These are phyloP conservation scores for Talaromyces wortmannii DNA, from an alignment of 495 filamentous ascomycete species.

Conservation along the genomic window DNA sequence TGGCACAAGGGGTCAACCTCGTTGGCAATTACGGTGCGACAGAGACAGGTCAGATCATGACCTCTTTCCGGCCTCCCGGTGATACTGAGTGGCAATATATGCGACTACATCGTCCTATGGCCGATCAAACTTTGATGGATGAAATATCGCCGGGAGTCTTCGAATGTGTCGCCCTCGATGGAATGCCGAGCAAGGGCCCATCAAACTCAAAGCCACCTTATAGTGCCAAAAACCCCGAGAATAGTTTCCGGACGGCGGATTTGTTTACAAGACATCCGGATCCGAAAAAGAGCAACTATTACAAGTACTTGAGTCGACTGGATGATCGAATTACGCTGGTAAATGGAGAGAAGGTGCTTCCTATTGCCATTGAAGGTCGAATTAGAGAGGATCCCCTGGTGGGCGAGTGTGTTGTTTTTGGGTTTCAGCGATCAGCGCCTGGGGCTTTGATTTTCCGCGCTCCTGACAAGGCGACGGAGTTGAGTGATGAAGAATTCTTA, in stretches of 20 bases:
- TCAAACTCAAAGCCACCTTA: slow-evolving; percentile 37
- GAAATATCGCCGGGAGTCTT: slow-evolving; percentile 12
- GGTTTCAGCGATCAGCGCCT: slow-evolving; percentile 38
- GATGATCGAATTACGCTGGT: slow-evolving; percentile 61
- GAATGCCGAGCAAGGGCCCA: slow-evolving; percentile 40
- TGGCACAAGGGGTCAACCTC: slow-evolving; percentile 21
- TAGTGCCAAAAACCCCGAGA: slow-evolving; percentile 22
- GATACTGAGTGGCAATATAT: slow-evolving; percentile 51
- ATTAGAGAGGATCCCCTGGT: slow-evolving; percentile 45
- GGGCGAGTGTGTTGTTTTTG: slow-evolving; percentile 54
- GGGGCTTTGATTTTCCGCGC: slow-evolving; percentile 46
- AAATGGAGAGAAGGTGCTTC: slow-evolving; percentile 66
- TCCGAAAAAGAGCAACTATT: slow-evolving; percentile 47
- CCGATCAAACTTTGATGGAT: no score
- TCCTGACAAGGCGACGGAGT: slow-evolving; percentile 13
- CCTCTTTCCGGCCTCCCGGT: slow-evolving; percentile 36
- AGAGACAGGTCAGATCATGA: slow-evolving; percentile 45
- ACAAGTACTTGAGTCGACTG: slow-evolving; percentile 56
- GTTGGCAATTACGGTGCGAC: slow-evolving; percentile 15
- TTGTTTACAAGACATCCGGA: slow-evolving; percentile 49
- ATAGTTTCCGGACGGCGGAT: slow-evolving; percentile 52
- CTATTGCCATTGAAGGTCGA: slow-evolving; percentile 51
- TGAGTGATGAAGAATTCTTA: slow-evolving; percentile 34
- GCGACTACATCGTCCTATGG: neutral
- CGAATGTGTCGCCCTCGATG: slow-evolving; percentile 46